Base-by-base conservation (phyloP, 495 filamentous ascomycete genomes). In the Thermothielavioides terrestris region DNA sequence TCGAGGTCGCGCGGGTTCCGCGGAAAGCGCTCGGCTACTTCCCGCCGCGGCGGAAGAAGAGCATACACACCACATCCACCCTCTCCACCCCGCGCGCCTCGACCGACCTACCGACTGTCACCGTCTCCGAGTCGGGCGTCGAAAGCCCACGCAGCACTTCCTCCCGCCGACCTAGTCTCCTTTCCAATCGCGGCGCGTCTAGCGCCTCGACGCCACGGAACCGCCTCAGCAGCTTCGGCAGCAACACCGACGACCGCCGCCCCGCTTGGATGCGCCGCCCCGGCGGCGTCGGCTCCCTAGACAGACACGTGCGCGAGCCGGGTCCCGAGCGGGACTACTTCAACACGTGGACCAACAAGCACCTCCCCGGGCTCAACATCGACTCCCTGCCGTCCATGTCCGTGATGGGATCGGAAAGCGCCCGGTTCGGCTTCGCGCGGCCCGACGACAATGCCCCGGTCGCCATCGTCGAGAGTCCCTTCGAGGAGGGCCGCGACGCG, bases 11-110 rank as follows among this genome's bases (percentile, higher is more conserved):
- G 5, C 80, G 91, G 27, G 80, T 98, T 34, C 78, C 88, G 21
- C 81, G 88, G 42, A 80, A 82, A 66, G 77, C 84, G 3, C 71
- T 96, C 18, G 92, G 91, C 23, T 95, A 89, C 67, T 97, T 96
- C 60, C 91, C 92, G 1, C 88, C 88, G 12, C 80, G 88, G 2
- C 78, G 92, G 58, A 87, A 89, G 74, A 96, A 94, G 73, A 77
- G 70, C 53, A 53, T 70, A 7, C 67, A 78, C 35, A 73, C 77
- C 8, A 67, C 65, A 9, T 81, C 80, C 1, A 68, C 78, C 32
- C 49, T 77, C 15, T 80, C 78, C 18, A 82, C 82, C 6, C 82
- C 83, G 5, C 73, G 78, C 14, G 71, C 68, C n/a, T 86, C 83
- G 4, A 56, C 80, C 21, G 83, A 87, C 38, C 60, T 83, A 43